Evolutionary conservation across 805 yeast genomes (phyloP), one percentile per base, ranked within the genome.

Genomic region (Debaryomyces prosopidis): DNA sequence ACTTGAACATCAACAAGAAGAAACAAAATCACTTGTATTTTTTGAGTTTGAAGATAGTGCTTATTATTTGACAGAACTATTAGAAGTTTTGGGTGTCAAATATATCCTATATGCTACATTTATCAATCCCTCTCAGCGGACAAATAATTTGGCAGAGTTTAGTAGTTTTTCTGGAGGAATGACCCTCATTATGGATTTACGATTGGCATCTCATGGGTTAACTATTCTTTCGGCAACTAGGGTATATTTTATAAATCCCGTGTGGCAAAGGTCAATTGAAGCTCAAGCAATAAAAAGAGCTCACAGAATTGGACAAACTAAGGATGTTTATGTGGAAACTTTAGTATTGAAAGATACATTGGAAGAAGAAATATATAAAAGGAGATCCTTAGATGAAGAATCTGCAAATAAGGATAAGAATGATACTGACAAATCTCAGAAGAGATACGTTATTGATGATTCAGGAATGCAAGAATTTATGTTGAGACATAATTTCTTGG

Each of bases 271-370:
- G 45, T 76, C 86, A 0, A 69, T 80, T 15, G 90, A 85, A 57
- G 89, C 89, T 0, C 90, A 85, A 54, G 89, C 89, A 0, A 82
- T 85, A 39, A 84, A 85, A 51, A 76, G 91, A 66, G 85, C 89
- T 0, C 91, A 85, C 62, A 75, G 90, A 62, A 85, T 85, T 58
- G 90, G 91, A 0, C 90, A 85, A 51, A 67, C 71, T 0, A 65
- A 71, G n/a, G 80, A 79, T 16, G 89, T 85, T 0, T 65, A 61
- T 57, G 90, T 85, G n/a, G 89, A 85, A 55, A 85, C 89, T 0
- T 62, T 85, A 45, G 77, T 85, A 2, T 58, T 85, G 53, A 66
- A 74, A 42, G 82, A 78, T 4, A 85, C 89, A 0, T 68, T 85
- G 39, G 90, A 85, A 52, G 86, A 84, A 59, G 85, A 82, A 52